A percentile compares a stretch with the other conserved stretches of the same genome.
phyloP scores from a whole-genome alignment of 345 rosid species.

The Passiflora organensis region DNA sequence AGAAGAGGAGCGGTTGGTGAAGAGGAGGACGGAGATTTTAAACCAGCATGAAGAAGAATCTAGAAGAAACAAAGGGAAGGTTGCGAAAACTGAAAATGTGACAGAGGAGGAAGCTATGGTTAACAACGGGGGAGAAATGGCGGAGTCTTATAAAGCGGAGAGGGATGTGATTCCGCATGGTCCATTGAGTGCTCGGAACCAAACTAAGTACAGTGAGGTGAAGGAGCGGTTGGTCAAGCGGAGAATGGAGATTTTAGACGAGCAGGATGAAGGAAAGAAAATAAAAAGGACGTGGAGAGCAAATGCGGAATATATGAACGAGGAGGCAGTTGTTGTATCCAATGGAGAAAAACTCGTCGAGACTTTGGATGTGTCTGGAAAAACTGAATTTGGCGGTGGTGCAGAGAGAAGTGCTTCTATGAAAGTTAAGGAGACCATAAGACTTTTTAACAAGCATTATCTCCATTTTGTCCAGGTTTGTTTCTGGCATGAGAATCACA shows the following conservation, averaged over 20 bases:
- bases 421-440: slow-evolving; percentile 57
- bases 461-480: slow-evolving; percentile 76
- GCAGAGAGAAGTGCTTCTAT: slow-evolving; percentile 45
- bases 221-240: not conserved
- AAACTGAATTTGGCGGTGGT: not conserved
- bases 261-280: not conserved
- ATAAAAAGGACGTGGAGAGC: not conserved
- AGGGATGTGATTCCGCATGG: not conserved
- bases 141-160: not conserved
- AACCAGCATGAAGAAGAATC: too few species aligned
- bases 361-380: too few species aligned
- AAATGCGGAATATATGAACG: not conserved
- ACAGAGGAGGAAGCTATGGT: too few species aligned
- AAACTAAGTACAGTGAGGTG: not conserved
- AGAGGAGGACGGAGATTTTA: too few species aligned
- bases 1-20: too few species aligned
- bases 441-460: slow-evolving; percentile 78
- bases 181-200: not conserved
- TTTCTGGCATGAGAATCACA: not conserved
- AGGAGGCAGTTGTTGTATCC: not conserved
- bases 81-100: too few species aligned
- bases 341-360: too few species aligned
- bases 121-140: too few species aligned
- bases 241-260: not conserved
- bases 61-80: too few species aligned